Base-by-base conservation (phyloP, 2,329 filamentous ascomycete species). In the Lachnellula willkommii region DNA sequence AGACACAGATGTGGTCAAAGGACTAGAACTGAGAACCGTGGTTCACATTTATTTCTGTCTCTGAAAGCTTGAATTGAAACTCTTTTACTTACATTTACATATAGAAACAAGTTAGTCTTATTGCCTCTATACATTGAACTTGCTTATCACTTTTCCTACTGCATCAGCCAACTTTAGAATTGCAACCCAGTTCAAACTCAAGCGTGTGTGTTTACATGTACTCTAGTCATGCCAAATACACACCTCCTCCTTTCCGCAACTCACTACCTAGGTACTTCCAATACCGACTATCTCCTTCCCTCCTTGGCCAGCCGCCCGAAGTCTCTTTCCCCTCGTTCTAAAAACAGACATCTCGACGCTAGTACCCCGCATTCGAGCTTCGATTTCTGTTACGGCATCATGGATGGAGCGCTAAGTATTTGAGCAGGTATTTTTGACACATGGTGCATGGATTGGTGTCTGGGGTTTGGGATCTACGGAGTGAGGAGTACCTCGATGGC, bases 371-470 rank as follows among this genome's bases (percentile, higher is more conserved):
- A 22, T 45, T 45, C 8, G 5, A 12, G 42, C 28, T 32, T 17
- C n/a, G 26, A 46, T 59, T 59, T 53, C 47, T 54, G 42, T 59
- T 59, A 59, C 56, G 53, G 53, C 56, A 59, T 59, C 45, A 47
- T 40, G 39, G 26, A 35, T 49, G 47, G 7, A 49, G 26, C 20
- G 17, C 42, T 45, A 45, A 20, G 11, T n/a, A 15, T 4, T 17
- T 22, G 28, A 28, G 28, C 28, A 9, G 6, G 28, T 28, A 28
- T 28, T 32, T 53, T 24, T 47, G 42, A 47, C 40, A 54, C 36
- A 50, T 36, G 20, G 53, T 48, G 43, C 45, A 40, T 26, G 12
- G 5, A 42, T 45, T 12, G 42, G 20, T 45, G n/a, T 7, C 5
- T 6, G 11, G 42, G 11, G 42, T 36, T 37, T 49, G 45, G 15